Evolutionary conservation across 2,329 filamentous ascomycete genomes (phyloP), one percentile per base, ranked within the genome.

Genomic region (Hypoxylon sp.): DNA sequence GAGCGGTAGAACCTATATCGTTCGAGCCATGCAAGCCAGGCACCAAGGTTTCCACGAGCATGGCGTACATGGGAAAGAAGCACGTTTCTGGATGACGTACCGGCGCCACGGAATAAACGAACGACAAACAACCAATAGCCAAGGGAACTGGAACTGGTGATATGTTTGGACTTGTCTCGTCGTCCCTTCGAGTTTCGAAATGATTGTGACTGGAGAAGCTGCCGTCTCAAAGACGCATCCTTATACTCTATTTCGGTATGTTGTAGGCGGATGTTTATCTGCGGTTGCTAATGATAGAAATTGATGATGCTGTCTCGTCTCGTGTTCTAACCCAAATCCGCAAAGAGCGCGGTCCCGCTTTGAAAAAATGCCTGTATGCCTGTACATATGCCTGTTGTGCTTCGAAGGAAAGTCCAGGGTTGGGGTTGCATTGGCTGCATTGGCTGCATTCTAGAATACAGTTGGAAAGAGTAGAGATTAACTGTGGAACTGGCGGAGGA

Each of bases 371-470:
- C 39, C 17, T 42, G 39, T 42, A 42, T 10, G n/a, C n/a, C n/a
- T n/a, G n/a, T n/a, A n/a, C n/a, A n/a, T n/a, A n/a, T 27, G 24
- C 24, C 24, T 27, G 24, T 27, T 4, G 24, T 27, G 24, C 24
- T 27, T 3, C 24, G 32, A 8, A 32, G 7, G 31, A 8, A 61
- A 56, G 27, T 32, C 15, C 47, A 55, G 48, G 31, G 48, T 19
- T 39, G 31, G 32, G 27, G 56, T 64, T 69, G 27, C 67, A 69
- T 61, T 60, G 55, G 31, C 10, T 42, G 37, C 39, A 44, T 44
- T 44, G 17, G 51, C 46, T 44, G 42, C 17, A 55, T 70, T 70
- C 67, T 70, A 70, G 64, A 67, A 67, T 70, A 64, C 64, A 64
- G 64, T 63, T 46, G 19, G 32, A 17, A 39, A 37, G 3, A 39